A percentile compares a stretch with the other conserved stretches of the same genome.
Evolutionary conservation across 139 green algal genomes (phyloP).

Genomic region (Chlamydomonas sphaeroides): DNA sequence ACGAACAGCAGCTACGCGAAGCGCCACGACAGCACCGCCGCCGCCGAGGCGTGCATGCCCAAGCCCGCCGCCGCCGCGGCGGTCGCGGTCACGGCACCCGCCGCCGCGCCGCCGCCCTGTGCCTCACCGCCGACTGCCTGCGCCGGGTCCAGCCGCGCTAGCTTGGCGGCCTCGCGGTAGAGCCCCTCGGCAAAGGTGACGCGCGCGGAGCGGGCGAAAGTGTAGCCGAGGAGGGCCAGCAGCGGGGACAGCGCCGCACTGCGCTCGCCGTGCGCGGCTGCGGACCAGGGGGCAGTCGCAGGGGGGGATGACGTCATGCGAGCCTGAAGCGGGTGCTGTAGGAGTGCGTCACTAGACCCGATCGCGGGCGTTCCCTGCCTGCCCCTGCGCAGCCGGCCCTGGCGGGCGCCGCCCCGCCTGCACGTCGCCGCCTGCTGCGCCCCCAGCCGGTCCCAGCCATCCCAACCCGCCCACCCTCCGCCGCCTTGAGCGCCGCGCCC

Average conservation of each 20-base stretch:
- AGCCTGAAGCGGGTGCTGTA: no score
- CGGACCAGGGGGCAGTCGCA: no score
- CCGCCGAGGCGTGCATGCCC: constrained; percentile 64
- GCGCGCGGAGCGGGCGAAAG: constrained; percentile 72
- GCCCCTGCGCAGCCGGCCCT: no score
- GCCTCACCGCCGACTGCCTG: not conserved
- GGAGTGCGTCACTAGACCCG: no score
- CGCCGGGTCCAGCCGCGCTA: constrained; percentile 36
- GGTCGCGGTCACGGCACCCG: no score
- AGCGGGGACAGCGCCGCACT: constrained; percentile 62
- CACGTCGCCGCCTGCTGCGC: no score
- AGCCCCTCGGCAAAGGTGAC: constrained; percentile 84
- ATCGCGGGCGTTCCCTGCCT: no score
- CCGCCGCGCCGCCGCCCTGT: no score
- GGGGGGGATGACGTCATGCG: no score
- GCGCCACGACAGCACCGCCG: constrained; percentile 73
- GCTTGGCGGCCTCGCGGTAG: constrained; percentile 54
- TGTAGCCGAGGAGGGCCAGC: constrained; percentile 68
- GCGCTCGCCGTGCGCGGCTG: constrained; percentile 58
- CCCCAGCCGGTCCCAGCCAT: no score
- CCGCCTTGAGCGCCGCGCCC: constrained; percentile 48
- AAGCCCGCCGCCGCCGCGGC: not conserved
- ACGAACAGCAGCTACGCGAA: constrained; percentile 79
- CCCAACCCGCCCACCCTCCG: constrained; percentile 57
- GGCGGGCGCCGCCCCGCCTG: no score